phyloP scores from a whole-genome alignment of 345 rosid genomes.

The Populus pruinosa region DNA sequence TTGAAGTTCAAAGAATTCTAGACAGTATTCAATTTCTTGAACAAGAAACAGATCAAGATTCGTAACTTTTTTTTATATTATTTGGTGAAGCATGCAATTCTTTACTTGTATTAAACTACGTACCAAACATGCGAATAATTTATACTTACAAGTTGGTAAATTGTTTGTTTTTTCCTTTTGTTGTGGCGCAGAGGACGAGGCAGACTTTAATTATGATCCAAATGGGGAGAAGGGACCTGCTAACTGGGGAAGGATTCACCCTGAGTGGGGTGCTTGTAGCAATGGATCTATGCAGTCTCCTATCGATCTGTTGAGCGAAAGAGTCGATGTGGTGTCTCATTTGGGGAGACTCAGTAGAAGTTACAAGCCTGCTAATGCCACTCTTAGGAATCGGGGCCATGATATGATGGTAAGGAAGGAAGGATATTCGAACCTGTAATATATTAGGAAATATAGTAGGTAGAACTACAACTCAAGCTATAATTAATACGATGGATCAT shows the following conservation, averaged over 20 bases:
- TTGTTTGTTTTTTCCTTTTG: too few species aligned
- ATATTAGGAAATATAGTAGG: not conserved
- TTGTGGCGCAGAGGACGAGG: constrained; percentile 54
- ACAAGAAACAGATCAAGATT: too few species aligned
- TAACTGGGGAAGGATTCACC: constrained; percentile 64
- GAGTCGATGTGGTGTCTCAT: constrained; percentile 48
- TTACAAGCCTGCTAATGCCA: constrained; percentile 53
- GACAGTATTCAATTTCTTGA: not conserved
- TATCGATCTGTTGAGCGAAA: constrained; percentile 53
- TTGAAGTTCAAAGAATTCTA: not conserved
- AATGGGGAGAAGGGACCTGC: constrained; percentile 47
- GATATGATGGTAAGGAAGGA: constrained; percentile 61
- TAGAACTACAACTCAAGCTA: not conserved
- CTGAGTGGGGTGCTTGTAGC: constrained; percentile 56
- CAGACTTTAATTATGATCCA: constrained; percentile 46
- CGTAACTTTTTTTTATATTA: not conserved
- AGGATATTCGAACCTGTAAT: not conserved
- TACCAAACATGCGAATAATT: not conserved
- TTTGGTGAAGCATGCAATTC: not conserved
- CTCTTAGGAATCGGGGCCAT: constrained; percentile 76
- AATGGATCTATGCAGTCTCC: constrained; percentile 87
- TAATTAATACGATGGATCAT: too few species aligned
- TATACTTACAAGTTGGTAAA: not conserved
- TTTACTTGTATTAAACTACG: not conserved
- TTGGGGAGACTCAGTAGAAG: constrained; percentile 46